Evolutionary conservation across 1,284 basidiomycete species (phyloP), one percentile per base, ranked within the genome.

Genomic region (Leccinum insolens): DNA sequence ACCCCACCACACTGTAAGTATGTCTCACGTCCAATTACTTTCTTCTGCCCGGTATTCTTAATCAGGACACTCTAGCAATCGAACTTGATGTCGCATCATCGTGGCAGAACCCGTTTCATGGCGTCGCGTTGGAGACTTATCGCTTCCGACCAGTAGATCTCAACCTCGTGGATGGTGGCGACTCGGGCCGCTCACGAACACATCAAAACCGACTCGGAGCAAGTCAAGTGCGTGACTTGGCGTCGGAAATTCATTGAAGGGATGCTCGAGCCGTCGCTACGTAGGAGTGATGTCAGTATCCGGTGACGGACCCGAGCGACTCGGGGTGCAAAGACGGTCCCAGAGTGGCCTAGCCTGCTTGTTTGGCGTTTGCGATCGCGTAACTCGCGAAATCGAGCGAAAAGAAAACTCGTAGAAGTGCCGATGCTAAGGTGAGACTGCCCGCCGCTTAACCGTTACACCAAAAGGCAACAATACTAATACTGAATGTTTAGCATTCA

Each of bases 91-190:
- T 69, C 11, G 75, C 76, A 1, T 67, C 66, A 1, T 67, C 66
- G 11, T 75, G 76, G 67, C 82, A 83, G 11, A 86, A 86, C 68
- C 77, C 85, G 4, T 86, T 86, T 77, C 74, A 76, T 55, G 82
- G 82, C 12, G 60, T 84, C 5, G 73, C 80, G 5, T 72, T 76
- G 2, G 65, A 69, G 0, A 82, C 80, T 82, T 65, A 65, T 80
- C 3, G 79, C 82, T 67, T 74, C 81, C 2, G 74, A 76, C 61
- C 76, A 81, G n/a, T n/a, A n/a, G n/a, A n/a, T n/a, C n/a, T n/a
- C n/a, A n/a, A n/a, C n/a, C n/a, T n/a, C n/a, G n/a, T n/a, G n/a
- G n/a, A n/a, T n/a, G n/a, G n/a, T n/a, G n/a, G n/a, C n/a, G n/a
- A n/a, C n/a, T n/a, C n/a, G n/a, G 71, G 77, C 52, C 52, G 11